Evolutionary conservation across 2,329 filamentous ascomycete species (phyloP).

Genomic region (Cercospora sesami): DNA sequence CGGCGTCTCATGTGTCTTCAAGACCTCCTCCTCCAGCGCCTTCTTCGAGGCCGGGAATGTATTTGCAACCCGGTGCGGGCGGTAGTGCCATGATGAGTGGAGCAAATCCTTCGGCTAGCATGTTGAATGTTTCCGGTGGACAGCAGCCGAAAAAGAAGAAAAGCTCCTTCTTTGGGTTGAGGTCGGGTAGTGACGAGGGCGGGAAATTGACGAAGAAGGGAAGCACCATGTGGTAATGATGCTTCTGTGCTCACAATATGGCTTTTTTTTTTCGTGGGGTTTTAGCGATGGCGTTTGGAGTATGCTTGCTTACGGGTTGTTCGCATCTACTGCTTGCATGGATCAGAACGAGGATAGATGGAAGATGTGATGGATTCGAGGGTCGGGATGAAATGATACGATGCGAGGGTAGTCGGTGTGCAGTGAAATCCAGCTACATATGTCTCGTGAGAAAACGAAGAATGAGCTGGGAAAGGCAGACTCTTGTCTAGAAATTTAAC

Average conservation of each 20-base stretch:
- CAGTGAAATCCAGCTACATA: not conserved
- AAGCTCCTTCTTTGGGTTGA: constrained; percentile 42
- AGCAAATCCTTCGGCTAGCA: constrained; percentile 29
- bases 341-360: not conserved
- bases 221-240: constrained; percentile 45
- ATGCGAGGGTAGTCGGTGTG: not conserved
- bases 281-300: constrained; percentile 13
- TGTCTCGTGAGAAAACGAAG: not conserved
- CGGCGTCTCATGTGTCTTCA: not conserved
- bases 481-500: not conserved
- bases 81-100: constrained; percentile 39
- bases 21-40: constrained; percentile 16
- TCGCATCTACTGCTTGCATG: not conserved
- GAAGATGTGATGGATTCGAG: not conserved
- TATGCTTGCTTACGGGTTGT: not conserved
- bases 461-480: not conserved
- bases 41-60: constrained; percentile 30
- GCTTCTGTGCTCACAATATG: not conserved
- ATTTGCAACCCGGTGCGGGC: constrained; percentile 35
- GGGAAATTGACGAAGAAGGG: constrained; percentile 46
- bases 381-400: not conserved
- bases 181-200: constrained; percentile 30
- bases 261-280: not conserved
- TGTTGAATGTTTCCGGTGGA: constrained; percentile 14
- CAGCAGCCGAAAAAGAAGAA: constrained; percentile 36